phyloP scores from a whole-genome alignment of 208 protist genomes.

The Acanthamoeba culbertsoni region DNA sequence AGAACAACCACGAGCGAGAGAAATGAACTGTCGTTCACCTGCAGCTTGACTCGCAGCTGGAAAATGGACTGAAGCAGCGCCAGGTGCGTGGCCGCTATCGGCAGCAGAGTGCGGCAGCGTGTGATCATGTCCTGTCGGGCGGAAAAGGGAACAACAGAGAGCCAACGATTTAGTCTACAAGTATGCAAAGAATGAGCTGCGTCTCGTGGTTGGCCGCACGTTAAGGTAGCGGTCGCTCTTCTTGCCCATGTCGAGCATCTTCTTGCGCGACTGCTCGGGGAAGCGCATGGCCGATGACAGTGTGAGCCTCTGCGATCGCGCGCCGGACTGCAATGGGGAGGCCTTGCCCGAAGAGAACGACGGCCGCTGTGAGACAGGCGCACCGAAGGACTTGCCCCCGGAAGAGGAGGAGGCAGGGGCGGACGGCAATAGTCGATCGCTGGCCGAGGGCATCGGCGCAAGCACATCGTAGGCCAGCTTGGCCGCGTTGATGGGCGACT shows the following conservation, averaged over 20 bases:
- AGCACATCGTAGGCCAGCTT: not conserved
- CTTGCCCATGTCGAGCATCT: not conserved
- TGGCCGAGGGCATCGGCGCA: not conserved
- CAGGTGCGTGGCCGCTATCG: not conserved
- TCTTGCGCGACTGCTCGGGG: slow-evolving; percentile 15
- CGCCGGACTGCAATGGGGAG: not conserved
- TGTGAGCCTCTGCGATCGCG: not conserved
- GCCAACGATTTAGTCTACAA: too few species aligned
- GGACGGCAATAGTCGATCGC: not conserved
- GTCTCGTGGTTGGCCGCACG: not conserved
- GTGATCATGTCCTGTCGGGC: not conserved
- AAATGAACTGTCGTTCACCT: not conserved
- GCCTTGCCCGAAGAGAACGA: not conserved
- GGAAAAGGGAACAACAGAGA: not conserved
- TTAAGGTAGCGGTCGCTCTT: not conserved
- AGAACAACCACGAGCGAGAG: not conserved
- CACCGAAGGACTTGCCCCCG: not conserved
- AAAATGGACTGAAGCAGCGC: not conserved
- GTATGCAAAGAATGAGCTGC: not conserved
- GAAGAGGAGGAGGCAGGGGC: not conserved
- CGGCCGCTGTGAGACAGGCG: not conserved
- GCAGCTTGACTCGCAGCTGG: not conserved
- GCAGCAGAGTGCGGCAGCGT: not conserved
- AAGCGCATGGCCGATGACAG: not conserved
- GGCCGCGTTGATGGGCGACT: not conserved